These are phyloP conservation scores for Colletotrichum tanaceti DNA, from an alignment of 2,329 filamentous ascomycete species.

Conservation along the genomic window DNA sequence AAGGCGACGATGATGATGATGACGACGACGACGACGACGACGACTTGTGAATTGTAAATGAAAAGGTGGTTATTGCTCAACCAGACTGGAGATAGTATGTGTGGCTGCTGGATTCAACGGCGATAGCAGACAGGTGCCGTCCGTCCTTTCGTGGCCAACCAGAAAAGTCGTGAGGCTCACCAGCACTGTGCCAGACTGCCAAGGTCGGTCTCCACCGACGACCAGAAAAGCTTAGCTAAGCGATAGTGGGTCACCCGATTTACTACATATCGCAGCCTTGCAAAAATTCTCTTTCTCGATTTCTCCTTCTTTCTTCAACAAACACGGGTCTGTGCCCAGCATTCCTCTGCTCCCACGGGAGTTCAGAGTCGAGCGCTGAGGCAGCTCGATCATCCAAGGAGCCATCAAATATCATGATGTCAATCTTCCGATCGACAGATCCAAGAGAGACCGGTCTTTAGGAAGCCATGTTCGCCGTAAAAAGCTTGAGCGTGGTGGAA, in stretches of 20 bases:
- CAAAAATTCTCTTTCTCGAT: conserved; percentile 45
- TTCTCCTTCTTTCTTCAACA: conserved; percentile 53
- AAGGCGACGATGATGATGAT: no score
- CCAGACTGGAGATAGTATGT: conserved; percentile 14
- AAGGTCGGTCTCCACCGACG: conserved; percentile 8
- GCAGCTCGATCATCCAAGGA: conserved; percentile 89
- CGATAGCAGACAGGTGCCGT: neutral
- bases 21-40: neutral
- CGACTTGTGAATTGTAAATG: neutral
- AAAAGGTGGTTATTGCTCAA: conserved; percentile 3
- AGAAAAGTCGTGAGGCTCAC: conserved; percentile 26
- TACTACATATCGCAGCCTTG: conserved; percentile 39
- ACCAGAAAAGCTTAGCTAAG: conserved; percentile 31
- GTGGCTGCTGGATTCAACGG: neutral
- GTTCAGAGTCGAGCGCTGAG: conserved; percentile 81
- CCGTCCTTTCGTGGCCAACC: conserved; percentile 38
- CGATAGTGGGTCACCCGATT: conserved; percentile 28
- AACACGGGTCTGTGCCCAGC: conserved; percentile 87
- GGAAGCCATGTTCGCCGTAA: conserved; percentile 74
- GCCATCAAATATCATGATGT: conserved; percentile 81
- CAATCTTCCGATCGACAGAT: conserved; percentile 95
- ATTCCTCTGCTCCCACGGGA: conserved; percentile 73
- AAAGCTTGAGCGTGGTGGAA: conserved; percentile 74
- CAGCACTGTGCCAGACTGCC: conserved; percentile 15
- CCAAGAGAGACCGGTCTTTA: conserved; percentile 78